Evolutionary conservation across 176 grass and related monocot genomes (phyloP), one percentile per base, ranked within the genome.

Genomic region (Eleusine coracana): DNA sequence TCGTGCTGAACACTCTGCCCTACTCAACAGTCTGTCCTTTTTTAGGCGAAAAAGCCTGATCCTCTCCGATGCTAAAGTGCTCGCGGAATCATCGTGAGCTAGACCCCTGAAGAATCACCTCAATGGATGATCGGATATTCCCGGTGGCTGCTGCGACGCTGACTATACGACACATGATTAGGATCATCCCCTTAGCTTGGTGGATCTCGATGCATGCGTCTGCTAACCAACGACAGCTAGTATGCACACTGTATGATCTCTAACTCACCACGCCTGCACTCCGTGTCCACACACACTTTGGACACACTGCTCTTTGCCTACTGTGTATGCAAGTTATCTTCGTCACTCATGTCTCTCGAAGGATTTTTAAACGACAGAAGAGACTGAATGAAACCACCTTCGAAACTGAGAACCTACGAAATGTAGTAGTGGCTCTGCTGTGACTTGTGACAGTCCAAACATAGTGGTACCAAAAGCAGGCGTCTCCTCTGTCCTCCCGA

Each of bases 71-170:
- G 79, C 78, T 82, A 41, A 85, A 89, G 83, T 34, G 56, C 66
- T 60, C 13, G 10, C 6, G 21, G 66, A 86, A 82, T 82, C 78
- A 66, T 89, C 7, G 17, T 6, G 78, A 89, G 7, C 21, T 77
- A 6, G 83, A 82, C 88, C 15, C 48, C 10, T 50, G n/a, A 68
- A 61, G 73, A 38, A 82, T 73, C 73, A 13, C 58, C 67, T 50
- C 67, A 10, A 58, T 0, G 72, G 40, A 89, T 72, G 56, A 89
- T 59, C 56, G 39, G 40, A 48, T 86, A 82, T 78, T 66, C 73
- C 58, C 13, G 0, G 15, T 68, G 16, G 78, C 72, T 66, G 46
- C 31, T 66, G 56, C 71, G 88, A 86, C 7, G n/a, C 49, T 25
- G 83, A 90, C 83, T 78, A 12, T n/a, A 68, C 60, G 80, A 55